These are phyloP conservation scores for Ceratocystis variospora DNA, from an alignment of 2,329 filamentous ascomycete species.

Conservation along the genomic window DNA sequence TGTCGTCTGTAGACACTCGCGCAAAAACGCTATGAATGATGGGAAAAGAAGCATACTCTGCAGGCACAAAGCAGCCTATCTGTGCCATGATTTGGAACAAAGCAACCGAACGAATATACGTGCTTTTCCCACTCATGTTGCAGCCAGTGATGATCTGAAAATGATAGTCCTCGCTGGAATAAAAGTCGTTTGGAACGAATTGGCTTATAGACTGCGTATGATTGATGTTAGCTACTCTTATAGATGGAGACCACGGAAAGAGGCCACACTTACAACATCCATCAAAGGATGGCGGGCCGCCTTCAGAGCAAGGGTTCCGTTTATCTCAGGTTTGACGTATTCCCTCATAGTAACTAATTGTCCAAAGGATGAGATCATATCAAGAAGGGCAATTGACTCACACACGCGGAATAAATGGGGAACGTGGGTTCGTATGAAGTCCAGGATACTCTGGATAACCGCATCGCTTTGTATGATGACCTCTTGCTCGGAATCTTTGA, in stretches of 20 bases:
- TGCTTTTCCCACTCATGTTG: conserved; percentile 98
- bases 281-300: conserved; percentile 64
- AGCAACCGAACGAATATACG: conserved; percentile 76
- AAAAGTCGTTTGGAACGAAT: conserved; percentile 84
- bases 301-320: conserved; percentile 56
- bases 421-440: conserved; percentile 56
- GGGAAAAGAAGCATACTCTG: conserved; percentile 66
- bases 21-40: conserved; percentile 77
- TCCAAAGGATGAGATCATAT: conserved; percentile 69
- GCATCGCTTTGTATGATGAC: conserved; percentile 71
- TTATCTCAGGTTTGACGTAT: conserved; percentile 53
- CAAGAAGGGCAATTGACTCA: conserved; percentile 72
- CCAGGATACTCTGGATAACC: conserved; percentile 57
- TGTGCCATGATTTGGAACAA: conserved; percentile 88
- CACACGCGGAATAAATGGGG: conserved; percentile 68
- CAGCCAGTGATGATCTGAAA: conserved; percentile 92
- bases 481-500: conserved; percentile 70
- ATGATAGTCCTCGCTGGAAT: conserved; percentile 61
- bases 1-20: conserved; percentile 73
- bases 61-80: conserved; percentile 80
- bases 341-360: conserved; percentile 52
- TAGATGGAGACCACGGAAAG: too few relatives aligned
- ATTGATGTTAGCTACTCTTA: too few relatives aligned
- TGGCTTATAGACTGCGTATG: conserved; percentile 31
- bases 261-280: conserved; percentile 42